Conservation (phyloP, 768 basidiomycete species). For the Naematelia aurantialba region DNA sequence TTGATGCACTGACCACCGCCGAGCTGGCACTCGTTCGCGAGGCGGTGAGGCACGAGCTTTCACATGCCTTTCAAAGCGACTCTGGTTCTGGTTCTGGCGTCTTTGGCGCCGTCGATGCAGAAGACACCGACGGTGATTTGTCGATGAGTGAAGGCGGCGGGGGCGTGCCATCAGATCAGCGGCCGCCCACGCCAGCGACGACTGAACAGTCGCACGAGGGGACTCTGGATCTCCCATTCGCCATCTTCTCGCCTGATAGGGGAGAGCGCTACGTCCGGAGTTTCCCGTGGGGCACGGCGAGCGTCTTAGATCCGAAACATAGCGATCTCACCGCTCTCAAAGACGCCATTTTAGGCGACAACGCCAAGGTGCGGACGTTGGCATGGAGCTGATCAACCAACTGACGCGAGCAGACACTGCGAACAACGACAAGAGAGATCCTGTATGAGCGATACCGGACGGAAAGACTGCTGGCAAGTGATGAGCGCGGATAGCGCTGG, state of each 20-base stretch:
- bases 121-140: not conserved
- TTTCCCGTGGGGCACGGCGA: constrained; percentile 84
- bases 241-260: constrained; percentile 15
- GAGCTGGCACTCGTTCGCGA: constrained; percentile 21
- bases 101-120: constrained; percentile 12
- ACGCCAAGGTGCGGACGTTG: constrained; percentile 71
- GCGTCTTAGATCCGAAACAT: constrained; percentile 78
- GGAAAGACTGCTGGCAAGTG: constrained; percentile 27
- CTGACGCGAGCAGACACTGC: constrained; percentile 60
- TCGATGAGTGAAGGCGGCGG: constrained; percentile 1
- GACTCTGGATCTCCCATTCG: constrained; percentile 13
- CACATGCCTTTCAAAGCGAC: constrained; percentile 5
- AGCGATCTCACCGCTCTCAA: constrained; percentile 83
- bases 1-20: constrained; percentile 24
- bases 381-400: not conserved
- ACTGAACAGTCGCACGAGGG: not conserved
- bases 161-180: not conserved
- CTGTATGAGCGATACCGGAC: constrained; percentile 52
- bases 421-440: constrained; percentile 77
- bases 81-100: constrained; percentile 32
- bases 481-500: too few relatives aligned
- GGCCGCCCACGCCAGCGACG: constrained; percentile 4
- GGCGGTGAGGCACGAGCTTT: constrained; percentile 25
- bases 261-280: constrained; percentile 55
- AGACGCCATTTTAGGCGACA: constrained; percentile 76